Evolutionary conservation across 805 yeast genomes (phyloP), one percentile per base, ranked within the genome.

Genomic region (Peterozyma xylosa): DNA sequence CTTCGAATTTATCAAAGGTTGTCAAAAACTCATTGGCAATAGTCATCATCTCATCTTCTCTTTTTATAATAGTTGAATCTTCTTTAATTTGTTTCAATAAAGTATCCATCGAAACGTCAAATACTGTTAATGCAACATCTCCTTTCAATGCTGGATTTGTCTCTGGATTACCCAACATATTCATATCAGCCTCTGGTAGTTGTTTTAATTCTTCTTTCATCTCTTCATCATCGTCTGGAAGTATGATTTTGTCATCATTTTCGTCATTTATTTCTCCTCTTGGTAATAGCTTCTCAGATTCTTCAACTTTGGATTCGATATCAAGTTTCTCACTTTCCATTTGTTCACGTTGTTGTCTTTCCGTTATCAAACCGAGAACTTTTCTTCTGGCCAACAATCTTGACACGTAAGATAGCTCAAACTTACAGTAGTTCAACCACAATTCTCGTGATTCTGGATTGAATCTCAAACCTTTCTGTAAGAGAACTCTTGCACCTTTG

Each of bases 361-460:
- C 90, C 32, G 86, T 80, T 35, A 85, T 72, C 45, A 90, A 68
- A 3, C 91, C 91, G 59, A 91, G 69, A 7, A 91, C 78, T 59
- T 82, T 78, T 60, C 98, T 74, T 65, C 98, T 78, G 6, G 88
- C 82, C 41, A 90, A 68, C 48, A 93, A 71, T 59, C 87, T 88
- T 10, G 95, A 80, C 30, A 90, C 78, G 55, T 89, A 91, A 18
- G 85, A 76, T 53, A 91, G 73, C 64, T 95, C 99, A 53, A 93
- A 82, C 53, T 86, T 88, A 39, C 86, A 80, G 62, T 93, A 93
- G 50, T 84, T 86, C 33, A 80, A 62, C 96, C 98, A 91, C 47
- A 93, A 70, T 45, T 73, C 75, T 14, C 70, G 60, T 9, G 82
- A 75, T 41, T 86, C 90, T 2, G 83, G 74, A 57, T 91, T 91